phyloP scores from a whole-genome alignment of 495 filamentous ascomycete genomes.

The Podospora pseudocomata region DNA sequence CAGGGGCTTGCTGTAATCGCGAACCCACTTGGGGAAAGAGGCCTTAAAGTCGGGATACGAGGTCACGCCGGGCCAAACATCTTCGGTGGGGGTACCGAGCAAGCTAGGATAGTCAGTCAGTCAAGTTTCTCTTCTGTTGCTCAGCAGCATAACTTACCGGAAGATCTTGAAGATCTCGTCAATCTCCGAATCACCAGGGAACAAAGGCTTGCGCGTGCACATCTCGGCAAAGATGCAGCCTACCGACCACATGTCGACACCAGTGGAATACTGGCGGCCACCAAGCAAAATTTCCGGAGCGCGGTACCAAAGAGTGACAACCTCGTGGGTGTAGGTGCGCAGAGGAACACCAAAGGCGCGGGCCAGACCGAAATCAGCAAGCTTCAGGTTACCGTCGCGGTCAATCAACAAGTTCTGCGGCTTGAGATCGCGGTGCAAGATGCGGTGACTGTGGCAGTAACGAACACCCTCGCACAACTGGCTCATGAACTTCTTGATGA shows the following conservation, averaged over 20 bases:
- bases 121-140: slow-evolving; percentile 9
- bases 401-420: slow-evolving; percentile 97
- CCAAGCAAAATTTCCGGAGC: slow-evolving; percentile 97
- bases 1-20: slow-evolving; percentile 56
- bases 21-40: slow-evolving; percentile 92
- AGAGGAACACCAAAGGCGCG: slow-evolving; percentile 95
- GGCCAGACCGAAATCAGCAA: slow-evolving; percentile 96
- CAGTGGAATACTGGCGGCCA: slow-evolving; percentile 95
- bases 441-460: slow-evolving; percentile 93
- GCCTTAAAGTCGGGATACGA: slow-evolving; percentile 97
- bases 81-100: slow-evolving; percentile 86
- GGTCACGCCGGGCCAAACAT: slow-evolving; percentile 91
- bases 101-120: slow-evolving; percentile 49
- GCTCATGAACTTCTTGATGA: slow-evolving; percentile 97
- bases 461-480: slow-evolving; percentile 87
- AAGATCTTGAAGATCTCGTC: slow-evolving; percentile 99
- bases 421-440: slow-evolving; percentile 95
- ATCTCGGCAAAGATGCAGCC: slow-evolving; percentile 99
- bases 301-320: slow-evolving; percentile 98
- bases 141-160: slow-evolving; percentile 54
- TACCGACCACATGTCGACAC: slow-evolving; percentile 99
- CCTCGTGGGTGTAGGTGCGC: slow-evolving; percentile 97
- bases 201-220: slow-evolving; percentile 96
- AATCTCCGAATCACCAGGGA: slow-evolving; percentile 98
- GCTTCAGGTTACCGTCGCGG: slow-evolving; percentile 90